Conservation (phyloP, 2,329 filamentous ascomycete species). For the Paracoccidioides lutzii region DNA sequence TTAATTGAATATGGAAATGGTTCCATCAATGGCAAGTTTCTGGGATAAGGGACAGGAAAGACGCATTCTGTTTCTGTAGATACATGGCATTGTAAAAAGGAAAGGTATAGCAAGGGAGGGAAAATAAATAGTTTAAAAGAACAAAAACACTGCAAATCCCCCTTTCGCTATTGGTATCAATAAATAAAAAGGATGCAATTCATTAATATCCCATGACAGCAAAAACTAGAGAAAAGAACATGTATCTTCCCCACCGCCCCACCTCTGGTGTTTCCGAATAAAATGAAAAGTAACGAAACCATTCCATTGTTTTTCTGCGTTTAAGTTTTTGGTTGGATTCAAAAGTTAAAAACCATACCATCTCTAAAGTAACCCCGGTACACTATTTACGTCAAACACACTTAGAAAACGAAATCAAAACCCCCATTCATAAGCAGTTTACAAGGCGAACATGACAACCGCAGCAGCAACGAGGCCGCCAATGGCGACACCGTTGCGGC, state of each 20-base stretch:
- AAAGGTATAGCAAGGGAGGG: background rate
- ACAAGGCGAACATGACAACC: constrained; percentile 12
- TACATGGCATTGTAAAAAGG: background rate
- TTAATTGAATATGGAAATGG: background rate
- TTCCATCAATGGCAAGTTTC: background rate
- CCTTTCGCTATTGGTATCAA: background rate
- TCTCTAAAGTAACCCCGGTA: background rate
- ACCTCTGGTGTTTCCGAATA: background rate
- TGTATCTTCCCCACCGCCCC: background rate
- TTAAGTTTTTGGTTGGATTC: background rate
- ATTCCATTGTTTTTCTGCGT: background rate
- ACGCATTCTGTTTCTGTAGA: background rate
- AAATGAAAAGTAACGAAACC: background rate
- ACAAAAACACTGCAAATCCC: background rate
- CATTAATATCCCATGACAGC: background rate
- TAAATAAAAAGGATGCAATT: background rate
- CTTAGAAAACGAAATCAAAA: no score
- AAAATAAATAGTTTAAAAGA: background rate
- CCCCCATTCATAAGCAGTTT: constrained; percentile 1
- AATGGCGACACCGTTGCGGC: constrained; percentile 9
- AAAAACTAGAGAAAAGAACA: background rate
- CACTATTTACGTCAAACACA: background rate
- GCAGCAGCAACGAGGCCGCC: constrained; percentile 10
- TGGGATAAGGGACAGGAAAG: background rate
- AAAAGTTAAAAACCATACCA: background rate